Base-by-base conservation (phyloP, 2,329 filamentous ascomycete species). In the Exophiala bonariae region DNA sequence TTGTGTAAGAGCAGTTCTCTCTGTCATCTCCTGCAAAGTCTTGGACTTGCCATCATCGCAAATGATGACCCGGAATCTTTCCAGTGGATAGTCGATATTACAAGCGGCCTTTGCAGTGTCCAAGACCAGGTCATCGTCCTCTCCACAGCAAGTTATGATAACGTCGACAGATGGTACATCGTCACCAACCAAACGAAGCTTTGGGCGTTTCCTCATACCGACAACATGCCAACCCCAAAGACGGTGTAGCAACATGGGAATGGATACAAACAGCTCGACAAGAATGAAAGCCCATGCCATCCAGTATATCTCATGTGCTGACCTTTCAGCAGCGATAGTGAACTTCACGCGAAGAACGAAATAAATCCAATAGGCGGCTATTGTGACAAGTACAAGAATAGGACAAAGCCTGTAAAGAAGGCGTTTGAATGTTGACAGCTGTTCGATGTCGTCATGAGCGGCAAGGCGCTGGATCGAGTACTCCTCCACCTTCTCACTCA, bases 141-240 rank as follows among this genome's bases (percentile, higher is more conserved):
- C 78, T 10, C 73, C 72, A 50, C 78, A 81, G 63, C 74, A 79
- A 1, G 78, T 79, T 6, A 81, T 66, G 41, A 81, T 73, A 2
- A 78, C 69, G 52, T 81, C 79, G n/a, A 81, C 75, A 2, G 74
- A 73, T 1, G 78, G 78, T 1, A 75, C 74, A 4, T 74, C 66
- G 13, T 74, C 66, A n/a, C 57, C 57, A 23, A 46, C 11, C 13
- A 57, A 41, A 17, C 52, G 40, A 14, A 55, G 40, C 38, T 47
- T 53, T 14, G 52, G 49, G 19, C 55, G 35, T 17, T 44, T 46
- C 19, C 55, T 39, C 11, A 28, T 11, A 3, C 41, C 39, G 9
- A 50, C 46, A 13, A 43, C 48, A 42, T 50, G 48, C 45, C 41
- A 50, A 11, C 44, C 45, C 41, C 47, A 50, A 9, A 53, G 36